phyloP scores from a whole-genome alignment of 2,329 filamentous ascomycete genomes.

The Neofusicoccum umdonicola region DNA sequence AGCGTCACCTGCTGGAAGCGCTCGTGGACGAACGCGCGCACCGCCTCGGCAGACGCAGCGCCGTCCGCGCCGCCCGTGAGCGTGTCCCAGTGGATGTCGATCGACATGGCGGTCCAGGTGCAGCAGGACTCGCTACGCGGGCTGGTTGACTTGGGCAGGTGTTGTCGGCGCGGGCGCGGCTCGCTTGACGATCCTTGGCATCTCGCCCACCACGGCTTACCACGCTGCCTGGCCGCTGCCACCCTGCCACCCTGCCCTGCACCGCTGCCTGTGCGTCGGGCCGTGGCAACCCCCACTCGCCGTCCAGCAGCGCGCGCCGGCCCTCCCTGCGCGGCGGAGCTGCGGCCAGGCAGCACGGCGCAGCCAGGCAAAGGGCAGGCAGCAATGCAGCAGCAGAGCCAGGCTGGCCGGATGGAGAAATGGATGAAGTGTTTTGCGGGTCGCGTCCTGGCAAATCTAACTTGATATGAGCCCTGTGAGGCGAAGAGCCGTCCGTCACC shows the following conservation, averaged over 20 bases:
- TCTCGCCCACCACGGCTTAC: not conserved
- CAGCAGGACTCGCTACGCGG: not conserved
- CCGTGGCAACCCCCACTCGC: not conserved
- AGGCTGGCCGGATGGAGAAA: not conserved
- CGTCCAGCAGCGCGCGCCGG: no score
- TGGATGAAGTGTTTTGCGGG: not conserved
- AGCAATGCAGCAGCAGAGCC: not conserved
- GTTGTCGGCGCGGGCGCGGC: not conserved
- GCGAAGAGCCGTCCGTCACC: not conserved
- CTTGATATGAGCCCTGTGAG: slow-evolving; percentile 4
- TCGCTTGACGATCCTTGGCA: slow-evolving; percentile 14
- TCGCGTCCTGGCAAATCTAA: slow-evolving; percentile 14
- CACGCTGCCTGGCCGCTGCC: no score
- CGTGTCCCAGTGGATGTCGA: slow-evolving; percentile 95
- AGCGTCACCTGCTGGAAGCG: slow-evolving; percentile 91
- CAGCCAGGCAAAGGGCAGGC: not conserved
- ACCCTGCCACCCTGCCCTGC: not conserved
- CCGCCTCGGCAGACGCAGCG: slow-evolving; percentile 75
- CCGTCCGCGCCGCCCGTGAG: slow-evolving; percentile 89
- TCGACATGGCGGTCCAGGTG: slow-evolving; percentile 66
- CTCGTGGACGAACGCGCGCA: slow-evolving; percentile 90
- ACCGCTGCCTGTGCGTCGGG: not conserved
- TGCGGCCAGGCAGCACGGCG: not conserved
- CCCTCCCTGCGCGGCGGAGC: not conserved
- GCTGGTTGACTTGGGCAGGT: slow-evolving; percentile 1